These are phyloP conservation scores for Talaromyces marneffei DNA, from an alignment of 2,329 filamentous ascomycete genomes.

Conservation along the genomic window DNA sequence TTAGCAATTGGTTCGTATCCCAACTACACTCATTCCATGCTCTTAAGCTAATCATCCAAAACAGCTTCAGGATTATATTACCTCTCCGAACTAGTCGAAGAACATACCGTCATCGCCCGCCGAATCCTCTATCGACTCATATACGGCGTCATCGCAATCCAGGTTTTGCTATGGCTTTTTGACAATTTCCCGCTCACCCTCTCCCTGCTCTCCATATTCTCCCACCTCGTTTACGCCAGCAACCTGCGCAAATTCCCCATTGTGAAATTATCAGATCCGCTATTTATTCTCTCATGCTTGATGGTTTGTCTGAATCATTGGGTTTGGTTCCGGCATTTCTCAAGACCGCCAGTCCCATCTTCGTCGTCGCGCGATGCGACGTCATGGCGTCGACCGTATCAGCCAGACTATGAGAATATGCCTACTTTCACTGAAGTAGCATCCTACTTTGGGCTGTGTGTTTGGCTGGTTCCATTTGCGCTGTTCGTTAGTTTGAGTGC, in stretches of 20 bases:
- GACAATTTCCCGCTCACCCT: conserved; percentile 79
- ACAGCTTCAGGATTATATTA: conserved; percentile 96
- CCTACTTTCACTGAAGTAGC: conserved; percentile 92
- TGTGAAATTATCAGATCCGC: conserved; percentile 78
- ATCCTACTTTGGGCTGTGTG: conserved; percentile 90
- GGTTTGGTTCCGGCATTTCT: conserved; percentile 94
- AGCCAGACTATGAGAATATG: conserved; percentile 44
- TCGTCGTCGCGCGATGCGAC: conserved; percentile 19
- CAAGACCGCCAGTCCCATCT: conserved; percentile 46
- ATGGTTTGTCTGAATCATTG: conserved; percentile 88
- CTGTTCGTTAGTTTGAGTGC: conserved; percentile 92
- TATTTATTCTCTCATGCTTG: conserved; percentile 78
- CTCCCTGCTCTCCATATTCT: conserved; percentile 67
- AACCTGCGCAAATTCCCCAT: conserved; percentile 73
- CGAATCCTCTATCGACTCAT: conserved; percentile 80
- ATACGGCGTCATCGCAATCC: conserved; percentile 69
- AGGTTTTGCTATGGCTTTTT: conserved; percentile 67
- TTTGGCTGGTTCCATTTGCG: conserved; percentile 94
- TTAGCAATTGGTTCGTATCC: conserved; percentile 70
- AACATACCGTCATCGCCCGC: conserved; percentile 90
- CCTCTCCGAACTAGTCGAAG: conserved; percentile 93
- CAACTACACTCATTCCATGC: conserved; percentile 1
- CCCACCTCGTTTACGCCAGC: conserved; percentile 79
- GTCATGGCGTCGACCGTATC: conserved; percentile 34
- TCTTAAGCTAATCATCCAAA: conserved; percentile 1